These are phyloP conservation scores for Calocera cornea DNA, from an alignment of 768 basidiomycete species.

Conservation along the genomic window DNA sequence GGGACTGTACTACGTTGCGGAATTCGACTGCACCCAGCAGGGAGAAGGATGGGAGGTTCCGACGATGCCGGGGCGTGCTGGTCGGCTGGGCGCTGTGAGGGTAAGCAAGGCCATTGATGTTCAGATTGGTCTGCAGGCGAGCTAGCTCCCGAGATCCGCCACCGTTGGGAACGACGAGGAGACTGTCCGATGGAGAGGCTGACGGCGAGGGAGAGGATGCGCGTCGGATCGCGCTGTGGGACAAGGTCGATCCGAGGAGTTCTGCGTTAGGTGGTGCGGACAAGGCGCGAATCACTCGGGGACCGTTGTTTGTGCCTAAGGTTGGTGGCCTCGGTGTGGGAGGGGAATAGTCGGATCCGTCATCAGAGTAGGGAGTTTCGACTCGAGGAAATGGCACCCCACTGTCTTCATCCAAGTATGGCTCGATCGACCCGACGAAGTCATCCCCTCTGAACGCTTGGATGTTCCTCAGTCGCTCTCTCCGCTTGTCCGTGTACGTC, in stretches of 20 bases:
- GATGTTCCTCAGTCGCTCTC: constrained; percentile 24
- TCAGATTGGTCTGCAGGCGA: background rate
- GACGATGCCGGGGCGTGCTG: constrained; percentile 25
- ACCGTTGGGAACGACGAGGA: background rate
- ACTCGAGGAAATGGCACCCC: constrained; percentile 16
- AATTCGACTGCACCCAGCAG: constrained; percentile 94
- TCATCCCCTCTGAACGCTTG: background rate
- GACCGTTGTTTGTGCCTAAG: background rate
- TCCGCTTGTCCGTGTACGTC: constrained; percentile 58
- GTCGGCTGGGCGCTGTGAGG: constrained; percentile 40
- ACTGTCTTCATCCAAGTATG: constrained; percentile 57
- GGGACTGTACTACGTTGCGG: constrained; percentile 70
- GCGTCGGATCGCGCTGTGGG: background rate
- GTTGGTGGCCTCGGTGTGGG: background rate
- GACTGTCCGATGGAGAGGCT: background rate
- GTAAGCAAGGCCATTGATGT: constrained; percentile 21
- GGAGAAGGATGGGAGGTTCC: constrained; percentile 70
- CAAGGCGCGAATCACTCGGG: background rate
- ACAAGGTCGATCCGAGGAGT: background rate
- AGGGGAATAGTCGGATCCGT: background rate
- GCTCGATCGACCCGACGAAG: constrained; percentile 41
- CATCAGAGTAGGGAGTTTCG: background rate
- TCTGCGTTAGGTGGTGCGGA: background rate
- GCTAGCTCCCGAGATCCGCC: background rate
- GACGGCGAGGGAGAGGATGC: background rate